Base-by-base conservation (phyloP, 2,329 filamentous ascomycete species). In the Fusarium oligoseptatum region DNA sequence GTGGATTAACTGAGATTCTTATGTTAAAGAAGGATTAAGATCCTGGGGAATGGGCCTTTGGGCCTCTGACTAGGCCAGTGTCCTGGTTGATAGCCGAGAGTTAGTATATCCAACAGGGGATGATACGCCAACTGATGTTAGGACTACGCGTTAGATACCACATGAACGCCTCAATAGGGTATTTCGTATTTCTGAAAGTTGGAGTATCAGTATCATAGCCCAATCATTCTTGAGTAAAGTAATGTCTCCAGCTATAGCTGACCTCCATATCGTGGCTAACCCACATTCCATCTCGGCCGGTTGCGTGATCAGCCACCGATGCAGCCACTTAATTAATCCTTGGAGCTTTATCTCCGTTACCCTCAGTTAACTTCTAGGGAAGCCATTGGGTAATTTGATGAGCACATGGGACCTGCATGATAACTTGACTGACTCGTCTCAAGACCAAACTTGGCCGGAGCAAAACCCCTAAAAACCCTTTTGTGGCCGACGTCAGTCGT, bases 81-180 rank as follows among this genome's bases (percentile, higher is more conserved):
- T 45, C 41, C 20, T 43, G n/a, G 11, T 11, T 12, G 3, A 6
- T 22, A 43, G n/a, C 17, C 10, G 11, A 43, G 1, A 43, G 41
- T 43, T 12, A 22, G 12, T 14, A 45, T 45, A 45, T 9, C 41
- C n/a, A 5, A 2, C 41, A 45, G 12, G 41, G n/a, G 6, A 8
- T 14, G 12, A 20, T 43, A 1, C 0, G 6, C 41, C 11, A 4
- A n/a, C 6, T 20, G 4, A 1, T 24, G 1, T 15, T 5, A 4
- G 2, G 14, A 24, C 22, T 8, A 45, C 5, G 14, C 7, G 2
- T 48, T 24, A 14, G 20, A 15, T 4, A 48, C 14, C 22, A 24
- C 0, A 14, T 2, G 8, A 27, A 48, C 15, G 6, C 2, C 22
- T 48, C 22, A 17, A 48, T 27, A 27, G 14, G 43, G 22, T 2